Base-by-base conservation (phyloP, 257 asterid species). In the Capsicum chinense region DNA sequence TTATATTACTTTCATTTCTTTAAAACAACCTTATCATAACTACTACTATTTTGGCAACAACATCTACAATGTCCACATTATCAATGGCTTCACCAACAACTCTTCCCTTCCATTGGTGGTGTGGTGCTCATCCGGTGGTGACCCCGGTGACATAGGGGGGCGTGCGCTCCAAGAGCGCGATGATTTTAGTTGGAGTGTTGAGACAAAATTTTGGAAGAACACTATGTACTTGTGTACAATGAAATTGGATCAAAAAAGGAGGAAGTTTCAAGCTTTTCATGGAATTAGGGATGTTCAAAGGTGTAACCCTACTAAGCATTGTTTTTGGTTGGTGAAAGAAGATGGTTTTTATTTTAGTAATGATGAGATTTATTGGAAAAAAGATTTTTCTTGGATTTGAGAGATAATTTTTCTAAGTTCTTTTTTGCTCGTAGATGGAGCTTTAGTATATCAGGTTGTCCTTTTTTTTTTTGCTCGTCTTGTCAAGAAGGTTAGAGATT, bases 271-370 rank as follows among this genome's bases (percentile, higher is more conserved):
- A 56, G 87, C 87, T 11, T 85, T 80, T 81, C 39, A 68, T 67
- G 74, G 70, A 9, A 70, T 57, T 44, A 83, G 87, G 7, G 84
- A 85, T 56, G 56, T 71, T 9, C 48, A 62, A 12, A 58, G 84
- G 56, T 85, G 87, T 16, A 56, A 11, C 1, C 84, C 87, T 15
- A 39, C 71, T 12, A 21, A 83, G 12, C 58, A 80, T 15, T 85
- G 87, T 44, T 80, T 80, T 47, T 85, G 87, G 87, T 37, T 85
- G 84, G 87, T 85, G n/a, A 85, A 85, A 81, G 84, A 85, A 59
- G 87, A 80, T 80, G 87, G 85, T 2, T 79, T 85, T 33, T 85
- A 85, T 70, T 85, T 85, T 67, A 81, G 84, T 42, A 85, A 85
- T 67, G 87, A 85, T 80, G 84, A 69, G 12, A 58, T 57, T 6